Evolutionary conservation across 1,284 basidiomycete species (phyloP), one percentile per base, ranked within the genome.

Genomic region (Blastosporella zonata): DNA sequence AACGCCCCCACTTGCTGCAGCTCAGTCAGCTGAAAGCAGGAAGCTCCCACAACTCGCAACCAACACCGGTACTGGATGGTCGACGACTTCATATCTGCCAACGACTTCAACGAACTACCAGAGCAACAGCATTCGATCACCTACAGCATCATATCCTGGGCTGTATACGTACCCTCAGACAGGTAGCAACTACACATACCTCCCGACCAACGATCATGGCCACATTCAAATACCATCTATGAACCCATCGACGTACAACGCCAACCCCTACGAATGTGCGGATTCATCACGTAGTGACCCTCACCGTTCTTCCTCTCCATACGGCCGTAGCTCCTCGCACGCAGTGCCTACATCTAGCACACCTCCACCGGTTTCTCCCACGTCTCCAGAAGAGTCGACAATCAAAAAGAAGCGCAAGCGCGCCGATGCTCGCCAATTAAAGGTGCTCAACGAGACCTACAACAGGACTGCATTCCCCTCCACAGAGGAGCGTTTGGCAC

Each of bases 321-420:
- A 71, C 53, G 60, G 66, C 35, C 63, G 65, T 36, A 56, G 56
- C 39, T 55, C 67, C 27, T 60, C 68, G 15, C 69, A 67, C 20
- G 55, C 62, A 28, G 58, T 65, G 10, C 62, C 66, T 15, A 57
- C 63, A 12, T 44, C 60, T 6, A 61, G 55, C 20, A 53, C 56
- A 6, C 58, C 59, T 12, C 64, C 67, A 6, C 65, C 69, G 42
- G 50, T 68, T 38, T 64, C 67, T 21, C 66, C 69, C 50, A 54
- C 66, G 58, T 59, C 69, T 56, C 58, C 72, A 15, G 74, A 79
- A 38, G 86, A 86, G 59, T 78, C 85, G 15, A 70, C 75, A 21
- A 80, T 88, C 58, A 91, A 91, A 74, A 90, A 90, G 72, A 91
- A 91, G 69, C 79, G 88, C 63, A 88, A 89, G 71, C 80, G 88